Conservation (phyloP, 257 asterid species). For the Marsdenia floribunda region DNA sequence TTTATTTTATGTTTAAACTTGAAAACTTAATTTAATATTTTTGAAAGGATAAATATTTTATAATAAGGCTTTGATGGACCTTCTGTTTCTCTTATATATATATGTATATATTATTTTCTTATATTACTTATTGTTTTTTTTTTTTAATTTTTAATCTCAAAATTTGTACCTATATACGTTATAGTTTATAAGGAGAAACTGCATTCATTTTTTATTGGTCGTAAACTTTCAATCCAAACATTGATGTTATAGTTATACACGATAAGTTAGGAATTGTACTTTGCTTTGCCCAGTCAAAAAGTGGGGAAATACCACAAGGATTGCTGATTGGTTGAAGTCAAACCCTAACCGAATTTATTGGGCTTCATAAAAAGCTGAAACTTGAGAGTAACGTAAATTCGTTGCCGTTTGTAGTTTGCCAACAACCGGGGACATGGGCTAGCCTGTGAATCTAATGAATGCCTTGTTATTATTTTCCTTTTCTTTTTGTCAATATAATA, state of each 20-base stretch:
- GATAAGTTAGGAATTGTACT: neutral
- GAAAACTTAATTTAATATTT: too few species aligned
- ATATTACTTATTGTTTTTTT: too few species aligned
- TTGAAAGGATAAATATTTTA: too few species aligned
- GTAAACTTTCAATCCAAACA: neutral
- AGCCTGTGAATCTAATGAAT: neutral
- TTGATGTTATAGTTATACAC: neutral
- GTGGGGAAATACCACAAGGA: neutral
- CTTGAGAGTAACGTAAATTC: neutral
- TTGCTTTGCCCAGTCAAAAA: neutral
- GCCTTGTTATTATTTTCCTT: too few species aligned
- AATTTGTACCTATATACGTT: too few species aligned
- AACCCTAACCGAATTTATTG: conserved; percentile 12
- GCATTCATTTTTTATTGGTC: neutral
- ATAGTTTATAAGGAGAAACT: too few species aligned
- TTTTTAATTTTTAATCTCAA: too few species aligned
- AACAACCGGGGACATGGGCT: neutral
- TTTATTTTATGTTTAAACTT: too few species aligned
- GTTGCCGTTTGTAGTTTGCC: neutral
- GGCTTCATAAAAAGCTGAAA: neutral
- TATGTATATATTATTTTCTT: too few species aligned
- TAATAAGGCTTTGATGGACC: too few species aligned
- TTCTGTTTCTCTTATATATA: too few species aligned
- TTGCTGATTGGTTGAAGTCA: conserved; percentile 2
- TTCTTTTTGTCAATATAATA: too few species aligned